Evolutionary conservation across 176 grass and related monocot species (phyloP), one percentile per base, ranked within the genome.

Genomic region (Thalia dealbata): DNA sequence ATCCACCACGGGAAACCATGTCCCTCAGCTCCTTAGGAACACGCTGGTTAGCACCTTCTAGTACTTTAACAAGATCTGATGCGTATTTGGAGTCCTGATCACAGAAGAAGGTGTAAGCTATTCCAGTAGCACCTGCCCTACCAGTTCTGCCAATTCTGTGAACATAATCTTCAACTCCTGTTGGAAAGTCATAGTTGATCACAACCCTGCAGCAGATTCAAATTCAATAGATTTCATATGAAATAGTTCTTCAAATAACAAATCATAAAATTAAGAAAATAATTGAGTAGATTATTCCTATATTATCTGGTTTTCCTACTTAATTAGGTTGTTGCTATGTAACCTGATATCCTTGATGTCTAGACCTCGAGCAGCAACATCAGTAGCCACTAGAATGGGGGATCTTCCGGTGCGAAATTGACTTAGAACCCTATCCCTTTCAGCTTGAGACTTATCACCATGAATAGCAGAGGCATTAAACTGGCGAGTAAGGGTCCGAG

Each of bases 311-410:
- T 9, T 8, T 13, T 48, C 10, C 45, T 48, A 48, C 45, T 48
- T 48, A 48, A 54, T 9, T 32, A 56, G 30, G 35, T 18, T 19
- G 28, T 14, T 28, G n/a, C 14, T 14, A 46, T 42, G 8, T 67
- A 77, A 97, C 95, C 95, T 99, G 72, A 99, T 99, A 84, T 99
- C 95, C 84, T 99, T 99, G 61, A 99, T 99, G 52, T 93, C 95
- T 67, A 99, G 81, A 73, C 95, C 95, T 50, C 95, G 85, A 18
- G 95, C 95, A 63, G 95, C 95, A 79, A 99, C 89, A 77, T 99
- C 95, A 26, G 95, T 99, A 43, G 95, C 95, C 51, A 99, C 85
- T 55, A 99, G 82, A 73, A 99, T 88, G 38, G 90, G 95, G 27
- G 85, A 91, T 29, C 87, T 79, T 30, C 95, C 95, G 46, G 87